Evolutionary conservation across 306 rosid genomes (phyloP).

Genomic region (Neltuma alba): DNA sequence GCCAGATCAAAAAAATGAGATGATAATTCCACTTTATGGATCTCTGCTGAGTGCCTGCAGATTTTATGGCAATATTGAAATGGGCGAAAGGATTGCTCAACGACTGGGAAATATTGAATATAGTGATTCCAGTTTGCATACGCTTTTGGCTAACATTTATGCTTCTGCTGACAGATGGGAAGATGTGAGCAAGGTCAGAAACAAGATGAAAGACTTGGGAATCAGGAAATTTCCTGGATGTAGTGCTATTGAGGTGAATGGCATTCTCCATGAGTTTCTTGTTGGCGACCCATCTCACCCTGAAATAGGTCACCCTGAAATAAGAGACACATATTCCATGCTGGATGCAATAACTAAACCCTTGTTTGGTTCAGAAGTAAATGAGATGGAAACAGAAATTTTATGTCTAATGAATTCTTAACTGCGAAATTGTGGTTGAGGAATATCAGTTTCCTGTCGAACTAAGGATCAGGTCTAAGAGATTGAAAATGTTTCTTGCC

Average conservation of each 20-base stretch:
- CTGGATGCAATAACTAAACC: neutral
- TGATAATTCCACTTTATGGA: conserved; percentile 66
- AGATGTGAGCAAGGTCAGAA: conserved; percentile 70
- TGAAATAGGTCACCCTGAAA: too few relatives aligned
- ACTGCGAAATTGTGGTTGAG: neutral
- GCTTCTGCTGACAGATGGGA: conserved; percentile 77
- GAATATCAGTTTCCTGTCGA: neutral
- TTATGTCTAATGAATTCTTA: neutral
- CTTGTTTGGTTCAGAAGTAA: neutral
- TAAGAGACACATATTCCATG: conserved; percentile 2
- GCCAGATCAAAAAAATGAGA: too few relatives aligned
- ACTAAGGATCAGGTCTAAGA: neutral
- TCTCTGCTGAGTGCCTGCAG: conserved; percentile 78
- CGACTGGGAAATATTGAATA: conserved; percentile 52
- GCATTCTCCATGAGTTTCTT: conserved; percentile 21
- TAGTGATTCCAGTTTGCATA: conserved; percentile 58
- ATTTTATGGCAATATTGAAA: conserved; percentile 60
- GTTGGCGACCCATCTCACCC: conserved; percentile 15
- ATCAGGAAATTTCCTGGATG: conserved; percentile 65
- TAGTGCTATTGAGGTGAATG: conserved; percentile 64
- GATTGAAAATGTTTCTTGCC: neutral
- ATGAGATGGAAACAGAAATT: neutral
- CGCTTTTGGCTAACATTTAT: conserved; percentile 72
- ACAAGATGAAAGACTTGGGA: conserved; percentile 62
- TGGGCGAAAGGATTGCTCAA: conserved; percentile 70